These are phyloP conservation scores for Crithidia thermophila DNA, from an alignment of 208 protist species.

Conservation along the genomic window DNA sequence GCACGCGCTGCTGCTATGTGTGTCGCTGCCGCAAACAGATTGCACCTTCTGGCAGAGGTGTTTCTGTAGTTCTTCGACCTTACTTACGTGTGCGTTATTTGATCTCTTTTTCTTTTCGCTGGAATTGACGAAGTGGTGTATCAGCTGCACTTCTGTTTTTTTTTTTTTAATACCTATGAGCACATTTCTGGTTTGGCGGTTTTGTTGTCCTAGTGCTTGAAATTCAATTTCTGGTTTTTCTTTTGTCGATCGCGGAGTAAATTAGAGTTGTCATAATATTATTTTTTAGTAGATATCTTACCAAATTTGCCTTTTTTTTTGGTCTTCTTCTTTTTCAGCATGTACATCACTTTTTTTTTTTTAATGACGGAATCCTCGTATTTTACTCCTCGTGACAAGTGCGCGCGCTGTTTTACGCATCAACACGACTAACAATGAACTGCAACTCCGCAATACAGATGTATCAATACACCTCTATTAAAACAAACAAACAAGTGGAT, in stretches of 20 bases:
- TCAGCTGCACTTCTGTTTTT: not conserved
- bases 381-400: too few species aligned
- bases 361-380: too few species aligned
- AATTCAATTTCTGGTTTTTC: too few species aligned
- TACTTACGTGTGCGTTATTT: not conserved
- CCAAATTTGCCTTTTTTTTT: not conserved
- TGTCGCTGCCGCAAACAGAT: too few species aligned
- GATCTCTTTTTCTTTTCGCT: not conserved
- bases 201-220: too few species aligned
- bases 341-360: too few species aligned
- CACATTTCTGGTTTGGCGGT: too few species aligned
- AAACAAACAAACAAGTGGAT: not conserved
- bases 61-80: not conserved
- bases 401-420: too few species aligned
- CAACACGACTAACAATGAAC: too few species aligned
- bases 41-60: constrained; percentile 37
- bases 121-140: not conserved
- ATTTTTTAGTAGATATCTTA: not conserved
- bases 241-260: too few species aligned
- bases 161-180: not conserved
- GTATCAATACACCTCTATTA: not conserved
- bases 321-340: not conserved
- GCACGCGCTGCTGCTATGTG: too few species aligned
- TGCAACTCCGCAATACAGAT: not conserved
- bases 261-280: too few species aligned